Percentiles rank a stretch among this genome's conserved stretches.
Evolutionary conservation across 2,329 filamentous ascomycete species (phyloP).

Genomic region (Sphaceloma murrayae): DNA sequence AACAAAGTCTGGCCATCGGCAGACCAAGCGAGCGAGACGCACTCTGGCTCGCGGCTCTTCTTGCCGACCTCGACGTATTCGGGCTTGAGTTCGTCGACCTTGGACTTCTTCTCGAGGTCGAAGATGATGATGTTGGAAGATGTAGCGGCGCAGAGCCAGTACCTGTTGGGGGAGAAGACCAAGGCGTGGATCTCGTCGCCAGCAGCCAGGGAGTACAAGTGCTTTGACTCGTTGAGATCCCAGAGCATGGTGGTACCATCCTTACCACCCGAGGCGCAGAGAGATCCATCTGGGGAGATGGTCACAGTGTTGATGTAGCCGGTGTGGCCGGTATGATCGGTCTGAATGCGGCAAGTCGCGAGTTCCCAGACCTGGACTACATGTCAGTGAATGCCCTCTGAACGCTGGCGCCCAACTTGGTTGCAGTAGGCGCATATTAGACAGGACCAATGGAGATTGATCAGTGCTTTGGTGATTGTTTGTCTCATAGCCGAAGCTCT

Average conservation of each 20-base stretch:
- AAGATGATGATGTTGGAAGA: constrained; percentile 99
- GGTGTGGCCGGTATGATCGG: constrained; percentile 99
- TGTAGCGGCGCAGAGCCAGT: constrained; percentile 99
- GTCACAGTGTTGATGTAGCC: constrained; percentile 99
- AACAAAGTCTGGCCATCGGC: constrained; percentile 99
- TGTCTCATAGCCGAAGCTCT: constrained; percentile 98
- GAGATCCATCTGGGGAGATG: constrained; percentile 97
- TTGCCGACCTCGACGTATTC: constrained; percentile 93
- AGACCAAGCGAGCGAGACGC: constrained; percentile 92
- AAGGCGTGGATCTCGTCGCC: constrained; percentile 99
- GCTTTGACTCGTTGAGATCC: constrained; percentile 99
- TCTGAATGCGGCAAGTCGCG: constrained; percentile 98
- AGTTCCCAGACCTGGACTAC: constrained; percentile 86
- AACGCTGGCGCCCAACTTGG: not conserved
- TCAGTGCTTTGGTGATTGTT: constrained; percentile 87
- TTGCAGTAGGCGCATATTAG: constrained; percentile 14
- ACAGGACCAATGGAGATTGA: constrained; percentile 26
- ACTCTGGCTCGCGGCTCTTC: constrained; percentile 99
- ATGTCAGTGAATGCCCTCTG: constrained; percentile 17
- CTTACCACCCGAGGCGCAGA: constrained; percentile 98
- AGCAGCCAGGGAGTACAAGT: constrained; percentile 98
- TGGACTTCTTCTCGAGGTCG: constrained; percentile 99
- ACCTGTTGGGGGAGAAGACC: constrained; percentile 99
- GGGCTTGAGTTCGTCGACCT: constrained; percentile 99
- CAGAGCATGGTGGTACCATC: constrained; percentile 99